These are phyloP conservation scores for Globisporangium echinulatum DNA, from an alignment of 352 stramenopile genomes.

Conservation along the genomic window DNA sequence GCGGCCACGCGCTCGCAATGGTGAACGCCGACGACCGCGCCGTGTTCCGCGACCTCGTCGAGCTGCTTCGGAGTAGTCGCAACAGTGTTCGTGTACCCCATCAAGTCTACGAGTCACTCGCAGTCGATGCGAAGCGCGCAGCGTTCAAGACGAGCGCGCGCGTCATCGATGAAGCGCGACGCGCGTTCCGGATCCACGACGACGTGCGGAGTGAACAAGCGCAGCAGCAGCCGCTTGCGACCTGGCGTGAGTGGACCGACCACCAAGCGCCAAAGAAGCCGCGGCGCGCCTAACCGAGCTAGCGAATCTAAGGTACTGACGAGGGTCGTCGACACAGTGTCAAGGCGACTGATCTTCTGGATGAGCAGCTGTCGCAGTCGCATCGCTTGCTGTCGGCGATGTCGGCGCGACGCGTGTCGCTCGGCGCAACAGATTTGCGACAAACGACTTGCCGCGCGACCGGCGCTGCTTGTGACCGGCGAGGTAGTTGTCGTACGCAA, in stretches of 20 bases:
- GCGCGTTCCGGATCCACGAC: conserved; percentile 33
- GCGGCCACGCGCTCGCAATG: conserved; percentile 30
- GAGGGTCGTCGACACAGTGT: too few relatives aligned
- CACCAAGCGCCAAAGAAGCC: conserved; percentile 3
- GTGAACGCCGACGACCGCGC: conserved; percentile 37
- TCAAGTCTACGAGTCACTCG: conserved; percentile 38
- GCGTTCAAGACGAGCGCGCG: conserved; percentile 7
- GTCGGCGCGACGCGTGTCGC: background rate
- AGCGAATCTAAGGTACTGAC: too few relatives aligned
- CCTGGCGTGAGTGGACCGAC: conserved; percentile 10
- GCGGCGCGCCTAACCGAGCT: background rate
- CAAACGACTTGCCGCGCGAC: conserved; percentile 1
- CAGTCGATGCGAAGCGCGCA: conserved; percentile 14
- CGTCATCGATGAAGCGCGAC: conserved; percentile 34
- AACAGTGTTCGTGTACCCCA: conserved; percentile 21
- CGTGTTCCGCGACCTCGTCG: conserved; percentile 37
- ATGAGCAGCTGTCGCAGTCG: too few relatives aligned
- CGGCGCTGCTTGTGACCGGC: background rate
- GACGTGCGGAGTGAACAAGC: conserved; percentile 8
- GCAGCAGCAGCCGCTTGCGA: background rate
- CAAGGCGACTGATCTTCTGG: too few relatives aligned
- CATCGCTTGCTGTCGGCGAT: background rate
- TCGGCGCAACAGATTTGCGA: background rate
- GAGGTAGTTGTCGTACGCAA: conserved; percentile 26
- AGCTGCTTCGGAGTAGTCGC: conserved; percentile 14